Percentiles rank a stretch among this genome's conserved stretches.
These are phyloP conservation scores for Ustilaginoidea virens DNA, from an alignment of 2,329 filamentous ascomycete species.

Conservation along the genomic window DNA sequence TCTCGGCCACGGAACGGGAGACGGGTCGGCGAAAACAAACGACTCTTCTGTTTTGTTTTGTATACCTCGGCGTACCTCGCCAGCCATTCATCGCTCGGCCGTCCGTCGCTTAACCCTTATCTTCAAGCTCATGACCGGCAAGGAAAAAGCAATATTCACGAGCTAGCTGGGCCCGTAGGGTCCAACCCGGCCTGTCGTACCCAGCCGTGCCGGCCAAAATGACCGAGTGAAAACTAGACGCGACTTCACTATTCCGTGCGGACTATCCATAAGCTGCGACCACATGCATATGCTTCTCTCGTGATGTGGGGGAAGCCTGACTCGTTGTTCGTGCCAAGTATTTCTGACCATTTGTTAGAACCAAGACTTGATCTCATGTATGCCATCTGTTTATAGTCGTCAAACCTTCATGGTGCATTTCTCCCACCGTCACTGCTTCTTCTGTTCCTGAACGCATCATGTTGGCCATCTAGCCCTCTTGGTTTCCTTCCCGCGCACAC, in stretches of 20 bases:
- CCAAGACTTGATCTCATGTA: background rate
- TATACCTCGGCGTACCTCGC: background rate
- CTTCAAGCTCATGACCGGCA: too few species aligned
- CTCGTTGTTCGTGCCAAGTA: constrained; percentile 1
- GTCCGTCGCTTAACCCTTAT: too few species aligned
- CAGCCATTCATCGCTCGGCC: background rate
- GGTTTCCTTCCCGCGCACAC: background rate
- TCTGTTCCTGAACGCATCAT: background rate
- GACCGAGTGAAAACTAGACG: background rate
- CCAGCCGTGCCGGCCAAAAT: constrained; percentile 1
- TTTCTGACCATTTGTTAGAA: background rate
- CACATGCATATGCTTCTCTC: background rate
- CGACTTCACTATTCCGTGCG: background rate
- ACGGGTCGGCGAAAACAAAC: too few species aligned
- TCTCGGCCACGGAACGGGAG: constrained; percentile 1
- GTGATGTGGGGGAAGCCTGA: background rate
- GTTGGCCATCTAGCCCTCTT: background rate
- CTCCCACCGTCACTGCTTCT: background rate
- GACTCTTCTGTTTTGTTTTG: background rate
- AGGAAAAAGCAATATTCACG: too few species aligned
- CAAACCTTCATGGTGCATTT: background rate
- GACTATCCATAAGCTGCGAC: constrained; percentile 1
- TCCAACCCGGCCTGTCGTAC: background rate
- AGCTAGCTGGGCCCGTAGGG: too few species aligned
- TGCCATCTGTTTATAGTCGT: background rate